phyloP scores from a whole-genome alignment of 345 rosid genomes.

The Aquilaria sinensis region DNA sequence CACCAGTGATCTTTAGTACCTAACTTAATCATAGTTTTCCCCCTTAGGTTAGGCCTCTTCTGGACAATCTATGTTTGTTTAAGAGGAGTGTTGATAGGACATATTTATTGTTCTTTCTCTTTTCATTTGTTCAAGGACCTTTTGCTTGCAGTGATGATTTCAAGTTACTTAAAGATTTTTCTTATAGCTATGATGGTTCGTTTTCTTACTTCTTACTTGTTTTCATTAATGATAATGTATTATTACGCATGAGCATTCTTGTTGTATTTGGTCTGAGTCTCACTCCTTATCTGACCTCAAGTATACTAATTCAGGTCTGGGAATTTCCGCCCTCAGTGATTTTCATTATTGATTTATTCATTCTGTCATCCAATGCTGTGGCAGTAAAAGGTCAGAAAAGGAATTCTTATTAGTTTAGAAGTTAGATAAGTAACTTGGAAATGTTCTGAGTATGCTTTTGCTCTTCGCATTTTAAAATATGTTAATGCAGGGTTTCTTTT shows the following conservation, averaged over 20 bases:
- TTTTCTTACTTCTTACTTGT: slow-evolving; percentile 9
- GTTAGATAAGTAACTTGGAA: no score
- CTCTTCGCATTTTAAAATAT: no score
- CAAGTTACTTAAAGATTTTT: slow-evolving; percentile 73
- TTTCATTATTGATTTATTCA: slow-evolving; percentile 61
- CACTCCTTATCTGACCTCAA: slow-evolving; percentile 1
- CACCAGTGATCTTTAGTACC: no score
- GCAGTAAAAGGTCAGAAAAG: slow-evolving; percentile 64
- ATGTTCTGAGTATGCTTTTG: no score
- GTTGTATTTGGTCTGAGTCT: background rate
- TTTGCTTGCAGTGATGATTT: slow-evolving; percentile 50
- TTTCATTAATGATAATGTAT: no score
- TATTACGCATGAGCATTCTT: background rate
- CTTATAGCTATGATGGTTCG: slow-evolving; percentile 66
- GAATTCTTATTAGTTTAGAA: background rate
- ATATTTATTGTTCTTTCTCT: no score
- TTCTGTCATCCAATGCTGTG: slow-evolving; percentile 62
- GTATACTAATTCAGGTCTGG: slow-evolving; percentile 57
- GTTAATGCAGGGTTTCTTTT: no score
- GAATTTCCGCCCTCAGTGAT: slow-evolving; percentile 69
- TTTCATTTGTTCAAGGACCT: slow-evolving; percentile 26
- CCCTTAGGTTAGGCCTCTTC: no score
- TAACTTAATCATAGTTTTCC: no score
- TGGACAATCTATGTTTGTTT: no score
- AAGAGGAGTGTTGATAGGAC: no score